Conservation (phyloP, 2,329 filamentous ascomycete genomes). For the Aspergillus sp. region DNA sequence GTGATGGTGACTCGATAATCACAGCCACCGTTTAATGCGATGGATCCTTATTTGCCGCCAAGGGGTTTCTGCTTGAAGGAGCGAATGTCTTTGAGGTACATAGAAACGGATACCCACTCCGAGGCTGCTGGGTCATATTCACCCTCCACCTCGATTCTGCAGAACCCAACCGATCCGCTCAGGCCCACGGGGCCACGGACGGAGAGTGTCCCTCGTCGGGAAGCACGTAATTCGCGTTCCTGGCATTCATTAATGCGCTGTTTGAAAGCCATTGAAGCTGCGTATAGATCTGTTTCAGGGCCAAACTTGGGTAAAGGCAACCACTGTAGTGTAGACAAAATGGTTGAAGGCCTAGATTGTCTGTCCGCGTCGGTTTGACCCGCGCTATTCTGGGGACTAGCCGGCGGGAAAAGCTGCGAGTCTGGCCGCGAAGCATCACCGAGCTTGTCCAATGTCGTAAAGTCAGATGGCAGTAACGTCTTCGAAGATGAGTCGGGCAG, state of each 20-base stretch:
- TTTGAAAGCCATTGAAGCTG: slow-evolving; percentile 34
- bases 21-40: background rate
- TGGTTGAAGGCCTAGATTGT: slow-evolving; percentile 26
- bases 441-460: slow-evolving; percentile 18
- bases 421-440: slow-evolving; percentile 19
- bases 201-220: slow-evolving; percentile 34
- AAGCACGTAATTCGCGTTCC: slow-evolving; percentile 19
- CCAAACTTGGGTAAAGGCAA: slow-evolving; percentile 34
- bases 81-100: slow-evolving; percentile 33
- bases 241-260: slow-evolving; percentile 26
- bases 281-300: slow-evolving; percentile 35
- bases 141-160: slow-evolving; percentile 35
- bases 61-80: slow-evolving; percentile 28
- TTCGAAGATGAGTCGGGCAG: slow-evolving; percentile 16
- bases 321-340: slow-evolving; percentile 33
- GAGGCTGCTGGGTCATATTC: slow-evolving; percentile 35
- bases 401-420: slow-evolving; percentile 16
- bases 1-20: background rate
- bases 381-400: slow-evolving; percentile 15
- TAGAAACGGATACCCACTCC: slow-evolving; percentile 30
- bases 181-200: slow-evolving; percentile 35
- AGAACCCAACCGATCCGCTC: slow-evolving; percentile 33
- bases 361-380: slow-evolving; percentile 16
- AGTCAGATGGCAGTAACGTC: slow-evolving; percentile 13
- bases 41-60: slow-evolving; percentile 13